Percentiles rank a stretch among this genome's conserved stretches.
Evolutionary conservation across 1,284 basidiomycete species (phyloP).

Genomic region (Pseudomicrostroma phylloplanum): DNA sequence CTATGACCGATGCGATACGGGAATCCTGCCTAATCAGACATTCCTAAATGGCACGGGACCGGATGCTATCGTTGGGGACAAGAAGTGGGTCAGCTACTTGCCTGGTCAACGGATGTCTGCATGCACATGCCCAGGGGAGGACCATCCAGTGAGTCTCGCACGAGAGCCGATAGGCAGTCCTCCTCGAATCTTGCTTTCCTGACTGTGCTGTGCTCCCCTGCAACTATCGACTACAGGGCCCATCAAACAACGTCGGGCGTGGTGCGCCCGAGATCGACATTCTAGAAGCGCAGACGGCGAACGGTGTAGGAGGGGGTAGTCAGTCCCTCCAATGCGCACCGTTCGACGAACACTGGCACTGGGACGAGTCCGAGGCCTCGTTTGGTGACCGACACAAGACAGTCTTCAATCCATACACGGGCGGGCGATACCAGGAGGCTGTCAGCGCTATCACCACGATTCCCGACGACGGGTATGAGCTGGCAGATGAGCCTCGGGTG

Average conservation of each 20-base stretch:
- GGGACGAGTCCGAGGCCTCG: constrained; percentile 29
- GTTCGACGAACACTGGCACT: constrained; percentile 41
- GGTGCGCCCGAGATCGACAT: constrained; percentile 50
- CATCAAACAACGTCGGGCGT: constrained; percentile 41
- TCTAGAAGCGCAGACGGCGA: constrained; percentile 57
- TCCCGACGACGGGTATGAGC: constrained; percentile 32
- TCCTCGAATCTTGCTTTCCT: background rate
- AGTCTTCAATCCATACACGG: constrained; percentile 43
- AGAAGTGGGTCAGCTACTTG: no score
- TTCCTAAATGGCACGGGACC: constrained; percentile 33
- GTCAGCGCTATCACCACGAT: constrained; percentile 39
- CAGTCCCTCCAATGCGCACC: constrained; percentile 50
- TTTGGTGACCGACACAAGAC: constrained; percentile 32
- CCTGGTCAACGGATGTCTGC: constrained; percentile 13
- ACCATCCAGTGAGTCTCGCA: no score
- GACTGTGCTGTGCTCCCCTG: background rate
- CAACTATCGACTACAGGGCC: constrained; percentile 46
- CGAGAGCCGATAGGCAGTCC: background rate
- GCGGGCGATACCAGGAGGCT: constrained; percentile 47
- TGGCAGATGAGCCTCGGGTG: constrained; percentile 14
- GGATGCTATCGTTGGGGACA: constrained; percentile 8
- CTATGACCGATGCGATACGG: constrained; percentile 49
- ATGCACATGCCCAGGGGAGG: constrained; percentile 42
- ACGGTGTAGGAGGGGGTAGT: constrained; percentile 36
- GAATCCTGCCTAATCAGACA: constrained; percentile 43